Evolutionary conservation across 2,329 filamentous ascomycete genomes (phyloP).

Genomic region (Ceratocystis cubensis): DNA sequence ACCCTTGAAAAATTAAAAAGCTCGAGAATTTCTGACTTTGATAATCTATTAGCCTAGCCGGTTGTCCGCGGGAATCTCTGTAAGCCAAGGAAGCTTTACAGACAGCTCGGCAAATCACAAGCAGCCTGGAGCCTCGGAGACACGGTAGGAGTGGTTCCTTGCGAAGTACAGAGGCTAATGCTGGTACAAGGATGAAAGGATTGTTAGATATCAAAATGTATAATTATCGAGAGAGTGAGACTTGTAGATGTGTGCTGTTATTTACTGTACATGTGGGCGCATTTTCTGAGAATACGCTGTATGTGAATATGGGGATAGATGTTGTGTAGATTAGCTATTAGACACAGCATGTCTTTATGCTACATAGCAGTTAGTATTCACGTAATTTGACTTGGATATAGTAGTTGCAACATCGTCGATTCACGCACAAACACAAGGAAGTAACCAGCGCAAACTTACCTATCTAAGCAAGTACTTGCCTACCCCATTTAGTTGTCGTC

Average conservation of each 20-base stretch:
- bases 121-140: neutral
- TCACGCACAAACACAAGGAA: neutral
- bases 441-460: neutral
- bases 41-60: neutral
- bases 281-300: neutral
- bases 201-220: neutral
- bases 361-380: neutral
- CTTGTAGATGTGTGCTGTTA: neutral
- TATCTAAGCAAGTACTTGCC: too few relatives aligned
- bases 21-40: neutral
- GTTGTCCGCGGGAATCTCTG: conserved; percentile 5
- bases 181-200: conserved; percentile 3
- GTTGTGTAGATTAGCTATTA: neutral
- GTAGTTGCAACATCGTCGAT: conserved; percentile 3
- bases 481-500: neutral
- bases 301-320: neutral
- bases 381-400: neutral
- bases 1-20: neutral
- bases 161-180: neutral
- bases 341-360: neutral
- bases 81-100: neutral
- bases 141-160: conserved; percentile 5
- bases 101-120: neutral
- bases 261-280: too few relatives aligned
- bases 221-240: too few relatives aligned